Evolutionary conservation across 2,329 filamentous ascomycete species (phyloP), one percentile per base, ranked within the genome.

Genomic region (Fusarium falciforme): DNA sequence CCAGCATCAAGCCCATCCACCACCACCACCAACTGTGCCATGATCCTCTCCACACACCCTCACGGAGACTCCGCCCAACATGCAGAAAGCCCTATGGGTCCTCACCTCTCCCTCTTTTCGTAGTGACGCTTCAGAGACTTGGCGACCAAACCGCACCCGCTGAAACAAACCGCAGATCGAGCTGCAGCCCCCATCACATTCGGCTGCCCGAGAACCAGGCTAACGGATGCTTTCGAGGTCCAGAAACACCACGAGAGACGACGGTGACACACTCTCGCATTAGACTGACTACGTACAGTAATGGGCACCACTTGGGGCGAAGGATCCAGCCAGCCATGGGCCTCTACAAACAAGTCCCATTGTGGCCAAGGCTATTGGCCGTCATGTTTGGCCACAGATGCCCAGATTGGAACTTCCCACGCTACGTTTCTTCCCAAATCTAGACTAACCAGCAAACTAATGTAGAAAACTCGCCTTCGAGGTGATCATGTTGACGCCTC

Each of bases 171-270:
- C 29, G 38, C 38, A 25, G 38, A 61, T 47, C 58, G 27, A 61
- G 38, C 58, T 61, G 40, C 58, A 61, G 58, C 58, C 40, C 6
- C 29, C 42, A 35, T 61, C 58, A 61, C 58, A 61, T 33, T 61
- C 31, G 38, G 57, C 25, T 42, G 58, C 40, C 58, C 58, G 20
- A 61, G 14, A 35, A 47, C 58, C 58, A 33, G 40, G 58, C 20
- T 29, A 38, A 12, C 35, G 35, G 55, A 25, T 38, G 22, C 16
- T 6, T 14, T 27, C 35, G 6, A n/a, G 55, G 33, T 29, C 35
- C 12, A 54, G 33, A 59, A 38, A 59, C 14, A 27, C 55, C 49
- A 31, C 20, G 20, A 44, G 20, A 44, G 40, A 22, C 5, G 12
- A 5, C 22, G 3, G 2, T 54, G 49, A 54, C 49, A 54, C 27